Percentiles rank a stretch among this genome's conserved stretches.
Conservation (phyloP, 805 yeast genomes). For the Pichia rugopelliculosa region DNA sequence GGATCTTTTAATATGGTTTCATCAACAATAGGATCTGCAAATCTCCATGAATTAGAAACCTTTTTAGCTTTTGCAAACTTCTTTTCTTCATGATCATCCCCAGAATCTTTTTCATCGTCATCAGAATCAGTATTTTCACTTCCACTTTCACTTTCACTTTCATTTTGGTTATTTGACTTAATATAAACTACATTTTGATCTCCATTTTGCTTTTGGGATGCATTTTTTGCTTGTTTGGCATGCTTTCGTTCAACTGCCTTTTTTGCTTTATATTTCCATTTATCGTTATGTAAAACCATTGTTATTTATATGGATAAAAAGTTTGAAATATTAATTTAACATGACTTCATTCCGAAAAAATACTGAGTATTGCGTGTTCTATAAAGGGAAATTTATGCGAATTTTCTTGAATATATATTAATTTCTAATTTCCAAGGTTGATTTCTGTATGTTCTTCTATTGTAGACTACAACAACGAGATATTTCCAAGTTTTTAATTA, state of each 20-base stretch:
- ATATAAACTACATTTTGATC: background rate
- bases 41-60: constrained; percentile 25
- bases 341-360: background rate
- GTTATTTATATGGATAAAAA: background rate
- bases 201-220: background rate
- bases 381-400: background rate
- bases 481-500: background rate
- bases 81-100: constrained; percentile 3
- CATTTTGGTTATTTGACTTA: background rate
- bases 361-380: background rate
- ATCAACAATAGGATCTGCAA: constrained; percentile 16
- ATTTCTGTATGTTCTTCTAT: too few relatives aligned
- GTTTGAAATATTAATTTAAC: background rate
- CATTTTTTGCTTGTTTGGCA: constrained; percentile 20
- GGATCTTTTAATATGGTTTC: constrained; percentile 17
- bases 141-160: background rate
- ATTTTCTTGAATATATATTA: too few relatives aligned
- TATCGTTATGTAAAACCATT: constrained; percentile 47
- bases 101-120: background rate
- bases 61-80: constrained; percentile 5
- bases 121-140: background rate
- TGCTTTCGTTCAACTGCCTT: constrained; percentile 37
- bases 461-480: background rate
- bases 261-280: constrained; percentile 45
- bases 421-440: too few relatives aligned